Evolutionary conservation across 305 asterid species (phyloP).

Genomic region (Fraxinus angustifolia): DNA sequence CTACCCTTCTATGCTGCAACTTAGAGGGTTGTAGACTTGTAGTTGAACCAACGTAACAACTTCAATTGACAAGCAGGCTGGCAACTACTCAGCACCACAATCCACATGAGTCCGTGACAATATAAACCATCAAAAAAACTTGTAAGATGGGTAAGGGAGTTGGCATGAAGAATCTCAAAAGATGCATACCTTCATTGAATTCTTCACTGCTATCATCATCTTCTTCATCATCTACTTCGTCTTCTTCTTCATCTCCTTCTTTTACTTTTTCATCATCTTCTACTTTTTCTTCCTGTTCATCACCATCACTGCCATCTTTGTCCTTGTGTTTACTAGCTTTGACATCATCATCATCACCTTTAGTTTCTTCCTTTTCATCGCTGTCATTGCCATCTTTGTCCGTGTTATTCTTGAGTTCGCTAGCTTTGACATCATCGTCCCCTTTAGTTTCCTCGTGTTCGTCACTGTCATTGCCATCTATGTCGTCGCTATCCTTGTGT

Average conservation of each 20-base stretch:
- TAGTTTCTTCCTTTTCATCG: conserved; percentile 30
- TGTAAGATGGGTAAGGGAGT: conserved; percentile 2
- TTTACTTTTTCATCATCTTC: conserved; percentile 5
- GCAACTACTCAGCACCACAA: not conserved
- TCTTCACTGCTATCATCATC: conserved; percentile 60
- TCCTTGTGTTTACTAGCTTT: conserved; percentile 32
- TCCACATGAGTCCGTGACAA: not conserved
- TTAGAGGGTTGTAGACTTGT: not conserved
- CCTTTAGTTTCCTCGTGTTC: conserved; percentile 35
- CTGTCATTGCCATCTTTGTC: conserved; percentile 31
- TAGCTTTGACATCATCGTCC: conserved; percentile 33
- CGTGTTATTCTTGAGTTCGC: conserved; percentile 30
- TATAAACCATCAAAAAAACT: not conserved
- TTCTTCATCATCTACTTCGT: conserved; percentile 1
- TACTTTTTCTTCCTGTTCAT: conserved; percentile 11
- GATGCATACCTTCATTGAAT: conserved; percentile 60
- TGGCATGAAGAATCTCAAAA: conserved; percentile 11
- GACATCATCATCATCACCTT: conserved; percentile 37
- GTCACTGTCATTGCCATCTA: conserved; percentile 27
- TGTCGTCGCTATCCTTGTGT: conserved; percentile 29
- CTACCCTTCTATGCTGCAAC: conserved; percentile 5
- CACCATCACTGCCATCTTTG: conserved; percentile 27
- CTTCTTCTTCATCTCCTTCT: conserved; percentile 7
- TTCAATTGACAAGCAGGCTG: not conserved
- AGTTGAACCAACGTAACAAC: not conserved